Percentiles rank a stretch among this genome's conserved stretches.
These are phyloP conservation scores for Dictyostelium firmibasis DNA, from an alignment of 78 protist genomes.

Conservation along the genomic window DNA sequence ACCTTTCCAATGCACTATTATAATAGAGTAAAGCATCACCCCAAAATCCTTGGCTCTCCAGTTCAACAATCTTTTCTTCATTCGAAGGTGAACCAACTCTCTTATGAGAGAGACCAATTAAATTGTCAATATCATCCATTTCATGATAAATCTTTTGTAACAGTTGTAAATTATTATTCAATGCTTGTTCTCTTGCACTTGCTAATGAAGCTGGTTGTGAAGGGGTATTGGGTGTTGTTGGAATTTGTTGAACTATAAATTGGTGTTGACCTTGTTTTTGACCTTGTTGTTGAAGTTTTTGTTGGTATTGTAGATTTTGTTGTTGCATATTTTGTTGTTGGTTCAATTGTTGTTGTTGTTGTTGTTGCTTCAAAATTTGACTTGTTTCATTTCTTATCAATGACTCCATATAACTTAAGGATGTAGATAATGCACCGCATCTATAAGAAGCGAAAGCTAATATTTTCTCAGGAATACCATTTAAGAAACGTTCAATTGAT, in stretches of 20 bases:
- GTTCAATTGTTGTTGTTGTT: background rate
- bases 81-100: background rate
- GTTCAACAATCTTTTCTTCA: slow-evolving; percentile 59
- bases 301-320: background rate
- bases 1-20: slow-evolving; percentile 6
- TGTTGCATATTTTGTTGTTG: background rate
- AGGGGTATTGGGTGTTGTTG: background rate
- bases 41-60: slow-evolving; percentile 56
- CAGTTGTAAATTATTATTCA: slow-evolving; percentile 17
- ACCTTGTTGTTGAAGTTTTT: background rate
- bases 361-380: background rate
- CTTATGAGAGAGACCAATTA: slow-evolving; percentile 26
- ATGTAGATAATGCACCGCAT: slow-evolving; percentile 40
- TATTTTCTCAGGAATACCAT: slow-evolving; percentile 37
- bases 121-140: slow-evolving; percentile 53
- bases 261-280: background rate
- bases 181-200: background rate
- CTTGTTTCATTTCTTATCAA: slow-evolving; percentile 23
- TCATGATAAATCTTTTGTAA: slow-evolving; percentile 43
- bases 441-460: slow-evolving; percentile 64
- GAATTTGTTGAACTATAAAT: background rate
- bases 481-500: slow-evolving; percentile 13
- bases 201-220: background rate
- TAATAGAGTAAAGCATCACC: slow-evolving; percentile 42
- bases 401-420: slow-evolving; percentile 58